Percentiles rank a stretch among this genome's conserved stretches.
Conservation (phyloP, 495 filamentous ascomycete genomes). For the Tirmania nivea region DNA sequence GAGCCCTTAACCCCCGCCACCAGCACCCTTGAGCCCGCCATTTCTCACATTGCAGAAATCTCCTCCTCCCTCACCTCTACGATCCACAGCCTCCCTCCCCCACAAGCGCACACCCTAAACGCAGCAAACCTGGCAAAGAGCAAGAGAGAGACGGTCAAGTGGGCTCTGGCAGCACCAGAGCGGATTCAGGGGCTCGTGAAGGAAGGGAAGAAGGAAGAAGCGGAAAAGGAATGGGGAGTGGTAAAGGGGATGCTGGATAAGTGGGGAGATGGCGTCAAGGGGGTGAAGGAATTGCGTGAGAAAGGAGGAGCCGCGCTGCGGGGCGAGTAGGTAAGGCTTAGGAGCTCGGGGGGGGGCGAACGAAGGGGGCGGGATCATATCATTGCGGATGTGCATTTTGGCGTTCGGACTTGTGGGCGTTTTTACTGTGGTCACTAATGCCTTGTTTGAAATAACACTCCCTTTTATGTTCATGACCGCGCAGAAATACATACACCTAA, state of each 20-base stretch:
- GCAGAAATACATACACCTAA: too few relatives aligned
- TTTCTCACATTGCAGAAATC: conserved; percentile 61
- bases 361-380: too few relatives aligned
- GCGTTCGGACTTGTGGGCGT: too few relatives aligned
- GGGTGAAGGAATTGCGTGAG: conserved; percentile 35
- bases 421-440: too few relatives aligned
- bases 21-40: conserved; percentile 50
- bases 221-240: conserved; percentile 39
- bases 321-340: conserved; percentile 3
- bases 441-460: too few relatives aligned
- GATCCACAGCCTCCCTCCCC: conserved; percentile 27
- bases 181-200: conserved; percentile 29
- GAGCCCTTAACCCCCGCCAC: conserved; percentile 48
- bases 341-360: too few relatives aligned
- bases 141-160: conserved; percentile 45
- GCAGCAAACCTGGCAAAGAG: conserved; percentile 21
- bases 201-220: conserved; percentile 30
- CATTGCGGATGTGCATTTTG: too few relatives aligned
- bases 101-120: conserved; percentile 15
- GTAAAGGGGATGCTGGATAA: conserved; percentile 25
- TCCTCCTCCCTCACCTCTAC: conserved; percentile 36
- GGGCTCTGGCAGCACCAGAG: conserved; percentile 41
- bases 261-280: conserved; percentile 36
- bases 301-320: conserved; percentile 37
- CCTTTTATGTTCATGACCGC: too few relatives aligned